Evolutionary conservation across 345 rosid genomes (phyloP), one percentile per base, ranked within the genome.

Genomic region (Bretschneidera sinensis): DNA sequence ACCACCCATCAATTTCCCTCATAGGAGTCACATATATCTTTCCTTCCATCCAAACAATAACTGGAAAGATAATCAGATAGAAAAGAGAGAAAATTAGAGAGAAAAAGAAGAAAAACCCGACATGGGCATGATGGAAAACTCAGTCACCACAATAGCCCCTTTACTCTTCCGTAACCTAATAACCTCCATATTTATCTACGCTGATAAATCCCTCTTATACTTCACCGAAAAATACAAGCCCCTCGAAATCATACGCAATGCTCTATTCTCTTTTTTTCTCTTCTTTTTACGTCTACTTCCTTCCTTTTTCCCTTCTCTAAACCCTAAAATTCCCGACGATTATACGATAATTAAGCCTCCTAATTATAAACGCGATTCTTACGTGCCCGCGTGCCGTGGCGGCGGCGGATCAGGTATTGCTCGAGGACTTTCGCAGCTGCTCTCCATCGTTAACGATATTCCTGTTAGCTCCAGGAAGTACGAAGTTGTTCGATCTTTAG

Each of bases 381-480:
- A 43, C 39, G 24, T 39, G 25, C 68, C 60, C 10, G 5, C 67
- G 0, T 20, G 59, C 43, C 20, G 20, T 16, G 51, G 54, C 21
- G 60, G 28, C 9, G 68, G 63, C 5, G 88, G 82, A 22, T 79
- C 95, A 0, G 86, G 88, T 34, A 76, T 92, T 31, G 82, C 81
- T 24, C 83, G 96, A 31, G 86, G 89, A 19, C 89, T 89, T 43
- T 81, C 84, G n/a, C 92, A 92, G 72, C 60, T 87, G 0, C 35
- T 89, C 13, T 64, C 85, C 0, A 79, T 73, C 8, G 69, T 87
- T 43, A 87, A 73, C 52, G 89, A 81, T 45, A 65, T 88, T 17
- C 98, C 96, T 0, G 96, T 85, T 23, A 85, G 76, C 24, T 92
- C 98, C 0, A 77, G 95, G 33, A 92, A 92, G 72, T 89, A 92